phyloP scores from a whole-genome alignment of 176 grass and related monocot genomes.

The Hsuehochloa calcarea region DNA sequence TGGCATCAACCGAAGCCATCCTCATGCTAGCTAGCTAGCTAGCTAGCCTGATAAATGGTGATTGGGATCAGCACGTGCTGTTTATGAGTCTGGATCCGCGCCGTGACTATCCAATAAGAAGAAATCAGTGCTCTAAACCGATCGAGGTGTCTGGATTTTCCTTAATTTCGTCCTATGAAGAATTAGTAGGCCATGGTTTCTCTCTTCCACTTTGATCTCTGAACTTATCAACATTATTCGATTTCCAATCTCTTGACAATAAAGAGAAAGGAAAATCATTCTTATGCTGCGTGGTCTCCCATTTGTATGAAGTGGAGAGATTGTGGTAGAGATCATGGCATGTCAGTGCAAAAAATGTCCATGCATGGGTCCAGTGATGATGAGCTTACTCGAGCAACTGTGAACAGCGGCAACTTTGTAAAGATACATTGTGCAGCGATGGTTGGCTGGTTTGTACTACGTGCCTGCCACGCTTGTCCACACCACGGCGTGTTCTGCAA shows the following conservation, averaged over 20 bases:
- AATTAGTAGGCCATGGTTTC: background rate
- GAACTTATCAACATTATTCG: background rate
- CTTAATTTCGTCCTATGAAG: background rate
- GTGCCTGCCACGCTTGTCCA: constrained; percentile 5
- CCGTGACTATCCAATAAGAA: background rate
- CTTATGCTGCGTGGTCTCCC: background rate
- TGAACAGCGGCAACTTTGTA: background rate
- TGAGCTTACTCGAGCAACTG: background rate
- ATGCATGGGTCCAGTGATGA: background rate
- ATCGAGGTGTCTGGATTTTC: background rate
- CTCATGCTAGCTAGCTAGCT: background rate
- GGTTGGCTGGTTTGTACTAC: constrained; percentile 2
- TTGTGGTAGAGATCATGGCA: background rate
- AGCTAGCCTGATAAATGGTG: background rate
- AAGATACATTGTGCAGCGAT: background rate
- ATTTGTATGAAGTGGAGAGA: background rate
- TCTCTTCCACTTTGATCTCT: background rate
- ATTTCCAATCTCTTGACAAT: background rate
- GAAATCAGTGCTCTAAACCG: background rate
- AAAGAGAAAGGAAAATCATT: background rate
- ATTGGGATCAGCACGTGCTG: background rate
- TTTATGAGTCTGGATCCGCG: background rate
- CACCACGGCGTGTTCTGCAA: constrained; percentile 10
- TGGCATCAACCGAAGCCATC: background rate
- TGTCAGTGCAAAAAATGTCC: background rate